A percentile compares a stretch with the other conserved stretches of the same genome.
These are phyloP conservation scores for Vanrija sp. DNA, from an alignment of 1,284 basidiomycete genomes.

Conservation along the genomic window DNA sequence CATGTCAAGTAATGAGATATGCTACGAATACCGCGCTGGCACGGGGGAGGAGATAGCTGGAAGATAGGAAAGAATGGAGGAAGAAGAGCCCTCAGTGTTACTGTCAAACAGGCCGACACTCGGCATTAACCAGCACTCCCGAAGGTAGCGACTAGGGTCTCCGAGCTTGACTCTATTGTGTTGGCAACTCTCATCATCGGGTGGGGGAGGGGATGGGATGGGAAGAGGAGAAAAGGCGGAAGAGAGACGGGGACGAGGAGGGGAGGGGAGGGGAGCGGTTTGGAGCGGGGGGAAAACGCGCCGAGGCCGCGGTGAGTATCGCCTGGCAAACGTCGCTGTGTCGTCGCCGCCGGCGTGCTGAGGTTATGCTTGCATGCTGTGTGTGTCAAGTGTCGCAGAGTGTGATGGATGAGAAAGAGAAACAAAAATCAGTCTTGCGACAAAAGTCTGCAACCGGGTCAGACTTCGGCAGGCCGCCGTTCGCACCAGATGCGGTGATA, in stretches of 20 bases:
- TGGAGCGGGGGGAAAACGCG: not conserved
- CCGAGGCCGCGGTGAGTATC: no score
- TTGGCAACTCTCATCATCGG: constrained; percentile 29
- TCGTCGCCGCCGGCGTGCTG: no score
- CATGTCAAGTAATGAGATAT: no score
- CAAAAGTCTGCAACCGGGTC: not conserved
- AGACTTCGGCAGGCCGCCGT: not conserved
- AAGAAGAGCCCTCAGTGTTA: constrained; percentile 14
- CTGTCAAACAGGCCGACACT: constrained; percentile 28
- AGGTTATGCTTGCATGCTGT: not conserved
- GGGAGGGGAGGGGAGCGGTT: not conserved
- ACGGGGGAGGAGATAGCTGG: not conserved
- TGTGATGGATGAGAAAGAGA: not conserved
- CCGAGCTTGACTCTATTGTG: constrained; percentile 28
- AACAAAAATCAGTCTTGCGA: not conserved
- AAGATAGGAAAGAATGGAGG: not conserved
- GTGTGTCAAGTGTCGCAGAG: not conserved
- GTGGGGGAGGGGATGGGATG: not conserved
- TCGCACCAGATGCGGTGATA: not conserved
- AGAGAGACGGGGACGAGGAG: not conserved
- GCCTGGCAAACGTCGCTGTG: no score
- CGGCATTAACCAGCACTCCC: constrained; percentile 21
- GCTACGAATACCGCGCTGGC: no score
- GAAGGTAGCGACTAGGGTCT: constrained; percentile 20
- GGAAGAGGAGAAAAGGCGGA: not conserved